Conservation (phyloP, 306 rosid species). For the Ziziphus jujuba region DNA sequence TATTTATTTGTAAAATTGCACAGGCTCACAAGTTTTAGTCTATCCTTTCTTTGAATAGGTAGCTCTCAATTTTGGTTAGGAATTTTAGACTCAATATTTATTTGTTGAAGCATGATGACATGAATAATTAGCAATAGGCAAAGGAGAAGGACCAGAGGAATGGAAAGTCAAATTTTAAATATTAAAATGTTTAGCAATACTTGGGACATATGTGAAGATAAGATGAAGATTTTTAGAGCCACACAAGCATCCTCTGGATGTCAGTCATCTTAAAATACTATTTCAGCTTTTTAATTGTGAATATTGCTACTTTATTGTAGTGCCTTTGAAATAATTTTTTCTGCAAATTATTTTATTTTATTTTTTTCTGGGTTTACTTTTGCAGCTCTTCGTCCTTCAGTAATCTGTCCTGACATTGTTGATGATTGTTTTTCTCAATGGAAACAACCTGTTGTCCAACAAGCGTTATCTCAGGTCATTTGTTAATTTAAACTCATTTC, state of each 20-base stretch:
- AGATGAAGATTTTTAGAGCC: neutral
- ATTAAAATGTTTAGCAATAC: too few species aligned
- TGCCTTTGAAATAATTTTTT: conserved; percentile 16
- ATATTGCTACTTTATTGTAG: conserved; percentile 1
- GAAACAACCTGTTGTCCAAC: conserved; percentile 83
- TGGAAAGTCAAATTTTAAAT: neutral
- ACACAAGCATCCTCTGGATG: neutral
- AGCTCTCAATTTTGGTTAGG: too few species aligned
- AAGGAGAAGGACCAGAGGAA: neutral
- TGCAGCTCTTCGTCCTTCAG: conserved; percentile 81
- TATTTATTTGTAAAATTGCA: too few species aligned
- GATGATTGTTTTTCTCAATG: conserved; percentile 80
- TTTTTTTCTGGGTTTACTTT: conserved; percentile 32
- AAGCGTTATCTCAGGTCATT: conserved; percentile 81
- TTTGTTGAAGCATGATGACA: too few species aligned
- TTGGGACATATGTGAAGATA: neutral
- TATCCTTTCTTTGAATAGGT: too few species aligned
- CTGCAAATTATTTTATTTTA: neutral
- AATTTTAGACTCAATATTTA: too few species aligned
- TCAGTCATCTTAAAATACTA: neutral
- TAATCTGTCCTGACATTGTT: conserved; percentile 61
- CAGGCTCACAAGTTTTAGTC: too few species aligned
- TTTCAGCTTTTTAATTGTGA: neutral
- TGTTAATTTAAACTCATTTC: conserved; percentile 7
- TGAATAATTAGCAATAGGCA: neutral